These are phyloP conservation scores for Gossypium gossypioides DNA, from an alignment of 441 rosid genomes.

Conservation along the genomic window DNA sequence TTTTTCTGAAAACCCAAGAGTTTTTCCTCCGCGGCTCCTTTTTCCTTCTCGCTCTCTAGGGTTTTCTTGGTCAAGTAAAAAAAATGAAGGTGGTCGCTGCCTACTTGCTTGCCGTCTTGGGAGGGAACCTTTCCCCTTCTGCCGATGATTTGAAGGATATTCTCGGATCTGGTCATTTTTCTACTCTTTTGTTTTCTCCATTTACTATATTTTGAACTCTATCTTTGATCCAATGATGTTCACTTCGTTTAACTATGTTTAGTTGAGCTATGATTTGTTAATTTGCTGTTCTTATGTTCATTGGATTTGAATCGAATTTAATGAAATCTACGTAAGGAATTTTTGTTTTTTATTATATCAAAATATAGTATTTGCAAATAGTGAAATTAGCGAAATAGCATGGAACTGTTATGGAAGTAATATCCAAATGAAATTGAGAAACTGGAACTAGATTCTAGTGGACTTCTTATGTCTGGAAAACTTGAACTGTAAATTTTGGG, in stretches of 20 bases:
- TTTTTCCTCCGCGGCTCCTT: background rate
- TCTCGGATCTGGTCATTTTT: slow-evolving; percentile 49
- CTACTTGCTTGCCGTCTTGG: slow-evolving; percentile 70
- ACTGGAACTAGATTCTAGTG: background rate
- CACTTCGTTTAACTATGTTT: background rate
- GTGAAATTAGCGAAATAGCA: background rate
- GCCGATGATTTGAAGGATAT: slow-evolving; percentile 57
- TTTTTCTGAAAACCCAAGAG: background rate
- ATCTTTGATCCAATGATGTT: background rate
- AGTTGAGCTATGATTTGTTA: background rate
- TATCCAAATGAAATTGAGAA: background rate
- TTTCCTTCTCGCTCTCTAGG: background rate
- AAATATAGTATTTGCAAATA: background rate
- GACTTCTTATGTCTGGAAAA: background rate
- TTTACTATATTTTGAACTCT: background rate
- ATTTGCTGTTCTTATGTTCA: background rate
- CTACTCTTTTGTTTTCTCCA: background rate
- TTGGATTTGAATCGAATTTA: background rate
- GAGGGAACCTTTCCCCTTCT: slow-evolving; percentile 64
- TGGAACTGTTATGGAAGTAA: too few relatives aligned
- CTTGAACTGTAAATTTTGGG: background rate
- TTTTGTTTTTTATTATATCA: background rate
- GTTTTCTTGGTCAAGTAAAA: background rate
- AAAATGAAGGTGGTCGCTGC: slow-evolving; percentile 38
- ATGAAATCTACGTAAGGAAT: background rate